Percentiles rank a stretch among this genome's conserved stretches.
Evolutionary conservation across 2,329 filamentous ascomycete genomes (phyloP).

Genomic region (Hirsutella thompsonii): DNA sequence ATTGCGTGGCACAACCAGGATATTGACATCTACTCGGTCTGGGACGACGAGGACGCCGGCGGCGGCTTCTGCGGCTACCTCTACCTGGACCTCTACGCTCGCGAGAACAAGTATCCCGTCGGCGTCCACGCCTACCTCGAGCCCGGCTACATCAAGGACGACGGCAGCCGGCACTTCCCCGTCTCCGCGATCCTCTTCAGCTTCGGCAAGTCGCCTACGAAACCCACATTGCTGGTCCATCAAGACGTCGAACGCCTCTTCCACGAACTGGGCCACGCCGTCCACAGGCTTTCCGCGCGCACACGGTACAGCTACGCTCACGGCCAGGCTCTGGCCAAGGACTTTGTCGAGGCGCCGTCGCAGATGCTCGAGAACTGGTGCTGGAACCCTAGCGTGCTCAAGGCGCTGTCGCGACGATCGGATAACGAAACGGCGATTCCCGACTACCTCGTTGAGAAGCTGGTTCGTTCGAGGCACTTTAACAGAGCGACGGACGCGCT

Average conservation of each 20-base stretch:
- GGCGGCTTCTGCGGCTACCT: constrained; percentile 67
- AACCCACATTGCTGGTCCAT: constrained; percentile 70
- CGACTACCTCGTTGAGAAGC: constrained; percentile 60
- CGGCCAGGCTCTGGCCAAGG: constrained; percentile 50
- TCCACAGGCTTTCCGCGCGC: constrained; percentile 53
- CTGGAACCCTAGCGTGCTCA: constrained; percentile 54
- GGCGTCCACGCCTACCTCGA: constrained; percentile 76
- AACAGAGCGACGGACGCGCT: constrained; percentile 72
- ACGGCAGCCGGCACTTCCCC: constrained; percentile 62
- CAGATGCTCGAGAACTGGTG: constrained; percentile 71
- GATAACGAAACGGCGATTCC: constrained; percentile 57
- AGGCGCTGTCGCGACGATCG: constrained; percentile 61
- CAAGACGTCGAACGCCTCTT: constrained; percentile 74
- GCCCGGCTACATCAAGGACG: constrained; percentile 52
- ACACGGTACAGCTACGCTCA: constrained; percentile 54
- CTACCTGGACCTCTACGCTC: constrained; percentile 69
- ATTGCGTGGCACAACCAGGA: constrained; percentile 76
- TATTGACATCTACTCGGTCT: constrained; percentile 69
- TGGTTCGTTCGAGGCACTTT: constrained; percentile 67
- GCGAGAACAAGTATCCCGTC: constrained; percentile 73
- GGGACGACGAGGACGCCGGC: constrained; percentile 62
- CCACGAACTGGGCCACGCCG: constrained; percentile 62
- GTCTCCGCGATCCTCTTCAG: constrained; percentile 75
- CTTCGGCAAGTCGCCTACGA: constrained; percentile 67
- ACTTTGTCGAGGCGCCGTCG: constrained; percentile 60